Percentiles rank a stretch among this genome's conserved stretches.
phyloP scores from a whole-genome alignment of 257 asterid genomes.

The Eucommia ulmoides region DNA sequence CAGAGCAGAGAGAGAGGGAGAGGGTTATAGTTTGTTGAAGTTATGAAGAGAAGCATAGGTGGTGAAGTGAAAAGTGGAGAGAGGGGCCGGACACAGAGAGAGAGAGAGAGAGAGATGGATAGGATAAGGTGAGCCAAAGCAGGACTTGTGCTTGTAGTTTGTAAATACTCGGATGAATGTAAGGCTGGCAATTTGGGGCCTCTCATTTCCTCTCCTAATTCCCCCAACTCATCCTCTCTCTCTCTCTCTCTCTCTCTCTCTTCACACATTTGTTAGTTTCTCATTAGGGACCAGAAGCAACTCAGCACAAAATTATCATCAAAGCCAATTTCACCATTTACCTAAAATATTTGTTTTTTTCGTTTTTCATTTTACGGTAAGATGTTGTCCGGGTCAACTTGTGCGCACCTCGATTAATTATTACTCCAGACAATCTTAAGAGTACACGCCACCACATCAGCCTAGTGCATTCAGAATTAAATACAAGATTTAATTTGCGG shows the following conservation, averaged over 20 bases:
- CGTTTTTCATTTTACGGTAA: too few species aligned
- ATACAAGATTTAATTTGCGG: too few species aligned
- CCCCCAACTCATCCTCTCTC: constrained; percentile 12
- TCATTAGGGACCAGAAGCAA: constrained; percentile 12
- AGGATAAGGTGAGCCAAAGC: constrained; percentile 57
- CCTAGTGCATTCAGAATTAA: too few species aligned
- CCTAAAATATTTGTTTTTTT: too few species aligned
- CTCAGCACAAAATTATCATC: too few species aligned
- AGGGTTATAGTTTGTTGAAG: neutral
- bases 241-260: constrained; percentile 10
- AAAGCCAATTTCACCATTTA: too few species aligned
- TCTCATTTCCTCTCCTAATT: constrained; percentile 34
- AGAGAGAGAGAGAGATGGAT: constrained; percentile 20
- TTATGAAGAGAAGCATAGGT: neutral
- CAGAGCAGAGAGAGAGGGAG: neutral
- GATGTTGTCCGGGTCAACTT: too few species aligned
- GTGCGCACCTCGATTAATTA: too few species aligned
- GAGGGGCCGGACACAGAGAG: constrained; percentile 13
- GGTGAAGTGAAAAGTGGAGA: neutral
- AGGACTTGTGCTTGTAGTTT: constrained; percentile 17
- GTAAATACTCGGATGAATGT: constrained; percentile 20
- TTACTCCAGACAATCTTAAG: too few species aligned
- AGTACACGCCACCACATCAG: too few species aligned
- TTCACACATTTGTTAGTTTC: neutral
- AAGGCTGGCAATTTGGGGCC: constrained; percentile 43